phyloP scores from a whole-genome alignment of 495 filamentous ascomycete species.

The Trypethelium eluteriae region DNA sequence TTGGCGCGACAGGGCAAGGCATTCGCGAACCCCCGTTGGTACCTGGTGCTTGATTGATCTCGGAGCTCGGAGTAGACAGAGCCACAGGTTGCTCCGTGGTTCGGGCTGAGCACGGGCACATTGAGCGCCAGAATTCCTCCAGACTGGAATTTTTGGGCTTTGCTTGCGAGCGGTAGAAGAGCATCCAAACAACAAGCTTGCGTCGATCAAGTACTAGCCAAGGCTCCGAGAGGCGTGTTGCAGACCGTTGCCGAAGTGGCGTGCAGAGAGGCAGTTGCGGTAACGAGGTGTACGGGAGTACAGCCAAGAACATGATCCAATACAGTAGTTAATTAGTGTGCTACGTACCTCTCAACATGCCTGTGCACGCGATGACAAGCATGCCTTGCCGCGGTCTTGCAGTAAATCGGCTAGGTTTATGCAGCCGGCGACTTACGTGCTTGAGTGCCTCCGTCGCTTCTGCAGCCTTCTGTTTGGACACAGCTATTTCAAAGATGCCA shows the following conservation, averaged over 20 bases:
- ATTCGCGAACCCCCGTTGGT: too few relatives aligned
- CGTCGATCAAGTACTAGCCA: neutral
- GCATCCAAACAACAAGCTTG: neutral
- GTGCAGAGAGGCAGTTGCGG: neutral
- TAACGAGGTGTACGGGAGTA: neutral
- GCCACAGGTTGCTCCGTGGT: neutral
- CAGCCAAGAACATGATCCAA: neutral
- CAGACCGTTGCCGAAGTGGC: slow-evolving; percentile 7
- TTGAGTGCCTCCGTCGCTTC: neutral
- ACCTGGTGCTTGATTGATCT: slow-evolving; percentile 2
- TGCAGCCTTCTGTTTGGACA: neutral
- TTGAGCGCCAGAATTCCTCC: neutral
- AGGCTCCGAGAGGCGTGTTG: neutral
- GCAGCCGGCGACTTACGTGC: neutral
- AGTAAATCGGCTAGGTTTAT: slow-evolving; percentile 7
- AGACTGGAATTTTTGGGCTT: too few relatives aligned
- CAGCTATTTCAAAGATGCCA: neutral
- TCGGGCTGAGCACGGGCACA: too few relatives aligned
- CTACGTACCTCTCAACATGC: neutral
- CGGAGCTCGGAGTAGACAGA: neutral
- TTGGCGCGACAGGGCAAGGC: too few relatives aligned
- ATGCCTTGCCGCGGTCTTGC: neutral
- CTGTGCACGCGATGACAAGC: neutral
- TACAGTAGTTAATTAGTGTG: neutral
- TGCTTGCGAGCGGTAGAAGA: neutral